phyloP scores from a whole-genome alignment of 768 basidiomycete species.

The Tulasnella sp. region DNA sequence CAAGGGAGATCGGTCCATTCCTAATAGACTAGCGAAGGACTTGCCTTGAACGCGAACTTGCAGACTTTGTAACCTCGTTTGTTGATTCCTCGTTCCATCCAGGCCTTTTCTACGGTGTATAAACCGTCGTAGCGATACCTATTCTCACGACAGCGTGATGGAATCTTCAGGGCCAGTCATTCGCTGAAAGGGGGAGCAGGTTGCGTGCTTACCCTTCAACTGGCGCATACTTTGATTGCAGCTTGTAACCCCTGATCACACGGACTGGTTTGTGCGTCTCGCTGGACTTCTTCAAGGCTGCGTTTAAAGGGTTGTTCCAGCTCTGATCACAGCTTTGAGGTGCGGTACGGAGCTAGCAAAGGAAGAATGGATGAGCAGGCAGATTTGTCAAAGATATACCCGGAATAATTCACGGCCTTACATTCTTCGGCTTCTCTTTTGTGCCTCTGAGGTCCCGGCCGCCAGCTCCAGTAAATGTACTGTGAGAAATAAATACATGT shows the following conservation, averaged over 20 bases:
- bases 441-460: constrained; percentile 85
- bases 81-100: constrained; percentile 64
- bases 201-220: constrained; percentile 47
- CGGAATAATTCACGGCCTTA: constrained; percentile 25
- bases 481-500: not conserved
- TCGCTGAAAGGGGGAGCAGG: not conserved
- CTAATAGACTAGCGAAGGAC: constrained; percentile 17
- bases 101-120: constrained; percentile 70
- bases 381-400: not conserved
- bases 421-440: constrained; percentile 71
- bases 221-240: constrained; percentile 62
- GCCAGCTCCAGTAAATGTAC: constrained; percentile 36
- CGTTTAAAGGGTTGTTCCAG: constrained; percentile 65
- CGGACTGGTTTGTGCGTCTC: constrained; percentile 74
- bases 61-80: constrained; percentile 65
- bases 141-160: not conserved
- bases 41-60: constrained; percentile 73
- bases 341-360: constrained; percentile 66
- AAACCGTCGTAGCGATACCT: constrained; percentile 90
- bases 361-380: not conserved
- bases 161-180: not conserved
- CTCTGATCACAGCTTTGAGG: constrained; percentile 75
- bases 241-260: constrained; percentile 78
- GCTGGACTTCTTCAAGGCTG: constrained; percentile 59
- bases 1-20: not conserved